Conservation (phyloP, 169 alveolate species). For the Plasmodium yoelii region DNA sequence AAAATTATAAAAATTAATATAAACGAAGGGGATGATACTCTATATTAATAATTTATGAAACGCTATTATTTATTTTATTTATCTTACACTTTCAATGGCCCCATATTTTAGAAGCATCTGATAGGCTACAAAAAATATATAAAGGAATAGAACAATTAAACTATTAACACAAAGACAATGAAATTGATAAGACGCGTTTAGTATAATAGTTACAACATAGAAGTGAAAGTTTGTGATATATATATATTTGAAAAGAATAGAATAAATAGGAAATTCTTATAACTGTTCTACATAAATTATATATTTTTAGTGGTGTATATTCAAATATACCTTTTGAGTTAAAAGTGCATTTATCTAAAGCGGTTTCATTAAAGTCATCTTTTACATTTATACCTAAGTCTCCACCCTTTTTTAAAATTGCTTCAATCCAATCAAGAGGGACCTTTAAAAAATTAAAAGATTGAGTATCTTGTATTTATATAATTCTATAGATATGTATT, state of each 20-base stretch:
- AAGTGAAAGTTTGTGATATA: no score
- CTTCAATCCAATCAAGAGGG: slow-evolving; percentile 74
- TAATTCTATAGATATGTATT: not conserved
- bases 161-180: not conserved
- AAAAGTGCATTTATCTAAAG: slow-evolving; percentile 53
- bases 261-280: slow-evolving; percentile 2
- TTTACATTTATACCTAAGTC: slow-evolving; percentile 68
- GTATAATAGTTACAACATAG: not conserved
- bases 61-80: slow-evolving; percentile 19
- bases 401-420: slow-evolving; percentile 72
- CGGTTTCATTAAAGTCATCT: slow-evolving; percentile 67
- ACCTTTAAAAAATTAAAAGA: slow-evolving; percentile 25
- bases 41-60: not conserved
- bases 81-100: slow-evolving; percentile 63
- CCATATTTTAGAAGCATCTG: slow-evolving; percentile 71
- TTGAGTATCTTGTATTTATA: not conserved
- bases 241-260: not conserved
- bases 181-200: not conserved
- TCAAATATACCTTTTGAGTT: slow-evolving; percentile 50
- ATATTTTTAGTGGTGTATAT: not conserved
- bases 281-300: not conserved
- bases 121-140: slow-evolving; percentile 26
- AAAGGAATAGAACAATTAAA: not conserved
- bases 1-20: no score
- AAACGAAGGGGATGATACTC: no score